Percentiles rank a stretch among this genome's conserved stretches.
Evolutionary conservation across 2,329 filamentous ascomycete genomes (phyloP).

Genomic region (Hymenotorrendiella dingleyae): DNA sequence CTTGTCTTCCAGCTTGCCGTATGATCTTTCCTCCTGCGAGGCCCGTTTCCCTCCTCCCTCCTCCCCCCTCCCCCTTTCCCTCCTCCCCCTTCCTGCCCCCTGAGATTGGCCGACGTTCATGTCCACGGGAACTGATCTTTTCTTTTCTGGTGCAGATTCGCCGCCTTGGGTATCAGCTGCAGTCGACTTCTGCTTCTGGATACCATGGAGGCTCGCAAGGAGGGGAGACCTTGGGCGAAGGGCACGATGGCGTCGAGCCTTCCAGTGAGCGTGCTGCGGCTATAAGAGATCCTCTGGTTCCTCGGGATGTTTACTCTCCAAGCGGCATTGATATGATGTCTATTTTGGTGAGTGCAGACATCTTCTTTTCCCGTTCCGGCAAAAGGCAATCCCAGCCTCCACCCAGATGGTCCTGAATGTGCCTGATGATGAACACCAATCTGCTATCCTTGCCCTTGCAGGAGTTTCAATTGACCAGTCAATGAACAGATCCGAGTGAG

Average conservation of each 20-base stretch:
- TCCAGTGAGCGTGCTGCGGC: not conserved
- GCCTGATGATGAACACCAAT: not conserved
- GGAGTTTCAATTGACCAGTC: not conserved
- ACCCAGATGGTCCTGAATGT: not conserved
- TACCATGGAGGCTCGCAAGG: not conserved
- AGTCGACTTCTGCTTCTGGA: no score
- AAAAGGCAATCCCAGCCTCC: not conserved
- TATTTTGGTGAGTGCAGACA: slow-evolving; percentile 2
- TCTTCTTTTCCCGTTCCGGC: not conserved
- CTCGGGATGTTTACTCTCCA: not conserved
- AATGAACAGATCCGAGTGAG: slow-evolving; percentile 50
- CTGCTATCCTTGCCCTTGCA: not conserved
- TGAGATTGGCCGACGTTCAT: not conserved
- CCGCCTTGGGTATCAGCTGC: not conserved
- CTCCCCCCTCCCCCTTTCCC: not conserved
- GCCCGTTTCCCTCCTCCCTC: no score
- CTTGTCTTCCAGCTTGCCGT: not conserved
- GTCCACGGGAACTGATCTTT: not conserved
- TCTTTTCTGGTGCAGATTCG: not conserved
- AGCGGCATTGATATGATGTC: slow-evolving; percentile 2
- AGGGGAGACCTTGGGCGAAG: not conserved
- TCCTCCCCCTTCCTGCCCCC: not conserved
- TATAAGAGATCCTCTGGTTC: slow-evolving; percentile 1
- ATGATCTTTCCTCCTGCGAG: no score
- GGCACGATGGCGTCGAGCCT: not conserved